These are phyloP conservation scores for Microcyclosporella mali DNA, from an alignment of 2,329 filamentous ascomycete genomes.

Conservation along the genomic window DNA sequence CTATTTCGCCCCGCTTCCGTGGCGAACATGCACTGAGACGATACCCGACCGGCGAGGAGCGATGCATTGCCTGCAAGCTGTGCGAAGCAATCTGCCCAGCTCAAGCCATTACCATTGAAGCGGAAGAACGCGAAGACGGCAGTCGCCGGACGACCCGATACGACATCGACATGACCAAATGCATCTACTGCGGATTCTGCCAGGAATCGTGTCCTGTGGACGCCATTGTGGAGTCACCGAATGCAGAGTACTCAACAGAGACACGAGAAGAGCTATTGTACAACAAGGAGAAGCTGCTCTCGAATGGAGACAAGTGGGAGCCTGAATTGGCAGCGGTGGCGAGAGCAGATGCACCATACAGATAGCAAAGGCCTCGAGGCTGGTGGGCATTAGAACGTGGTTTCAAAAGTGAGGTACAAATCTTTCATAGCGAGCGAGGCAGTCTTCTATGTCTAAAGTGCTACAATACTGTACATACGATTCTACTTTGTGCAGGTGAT, in stretches of 20 bases:
- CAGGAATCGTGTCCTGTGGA: slow-evolving; percentile 98
- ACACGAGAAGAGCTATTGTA: slow-evolving; percentile 90
- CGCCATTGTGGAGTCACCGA: slow-evolving; percentile 75
- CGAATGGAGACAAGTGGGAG: slow-evolving; percentile 65
- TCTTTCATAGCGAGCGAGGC: slow-evolving; percentile 1
- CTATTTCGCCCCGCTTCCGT: slow-evolving; percentile 95
- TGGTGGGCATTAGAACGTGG: neutral
- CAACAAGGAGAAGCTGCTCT: slow-evolving; percentile 74
- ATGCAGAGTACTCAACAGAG: slow-evolving; percentile 69
- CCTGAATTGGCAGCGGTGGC: slow-evolving; percentile 89
- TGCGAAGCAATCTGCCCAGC: slow-evolving; percentile 98
- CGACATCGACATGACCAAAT: slow-evolving; percentile 99
- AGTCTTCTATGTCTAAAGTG: slow-evolving; percentile 10
- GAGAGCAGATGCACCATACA: slow-evolving; percentile 79
- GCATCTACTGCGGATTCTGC: slow-evolving; percentile 99
- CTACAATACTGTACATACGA: slow-evolving; percentile 12
- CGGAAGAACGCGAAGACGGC: slow-evolving; percentile 93
- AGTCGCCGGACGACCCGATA: slow-evolving; percentile 93
- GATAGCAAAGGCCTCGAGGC: slow-evolving; percentile 15
- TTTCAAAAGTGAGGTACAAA: slow-evolving; percentile 1
- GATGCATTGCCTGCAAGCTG: slow-evolving; percentile 99
- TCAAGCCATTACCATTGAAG: slow-evolving; percentile 97
- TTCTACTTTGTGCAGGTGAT: neutral
- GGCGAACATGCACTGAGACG: slow-evolving; percentile 94
- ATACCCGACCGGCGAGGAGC: slow-evolving; percentile 95